Evolutionary conservation across 2,329 filamentous ascomycete genomes (phyloP), one percentile per base, ranked within the genome.

Genomic region (Fusarium longipes): DNA sequence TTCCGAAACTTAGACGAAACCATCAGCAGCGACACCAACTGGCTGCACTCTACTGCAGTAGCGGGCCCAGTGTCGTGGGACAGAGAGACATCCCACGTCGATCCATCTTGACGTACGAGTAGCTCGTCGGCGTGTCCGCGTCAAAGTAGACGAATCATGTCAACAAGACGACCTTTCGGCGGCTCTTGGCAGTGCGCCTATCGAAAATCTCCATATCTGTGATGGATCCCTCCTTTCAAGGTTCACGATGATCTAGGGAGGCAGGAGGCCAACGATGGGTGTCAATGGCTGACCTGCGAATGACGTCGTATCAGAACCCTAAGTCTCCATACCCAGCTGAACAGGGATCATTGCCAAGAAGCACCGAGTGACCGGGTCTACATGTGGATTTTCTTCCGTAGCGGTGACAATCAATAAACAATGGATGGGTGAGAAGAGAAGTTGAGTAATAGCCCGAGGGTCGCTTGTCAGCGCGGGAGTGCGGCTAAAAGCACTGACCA

Each of bases 291-390:
- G 18, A 44, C 18, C 39, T 29, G 15, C 11, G 18, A 24, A 65
- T 57, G 65, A 68, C 47, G 48, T 48, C 39, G 60, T 42, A 53
- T 68, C 52, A 68, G 56, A 68, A 66, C 60, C 33, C 52, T 57
- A 68, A 49, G 39, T 39, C 42, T 49, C 51, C 67, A 68, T 58
- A 53, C 65, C 67, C 67, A 70, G 67, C 67, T 70, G 67, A 61
- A 44, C 67, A 70, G 52, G 67, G 67, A 59, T 69, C n/a, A 25
- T 44, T 7, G 49, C 56, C 47, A 53, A 65, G 64, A 63, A 63
- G 25, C 49, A 33, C 64, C 64, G 40, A 65, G 35, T 20, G 48
- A 24, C 39, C 29, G 58, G 64, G 50, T 48, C 36, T 15, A 38
- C 17, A 42, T 53, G 43, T 54, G 57, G 40, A 14, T 38, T 50